Conservation (phyloP, 2,329 filamentous ascomycete genomes). For the Akanthomyces dipterigenus region DNA sequence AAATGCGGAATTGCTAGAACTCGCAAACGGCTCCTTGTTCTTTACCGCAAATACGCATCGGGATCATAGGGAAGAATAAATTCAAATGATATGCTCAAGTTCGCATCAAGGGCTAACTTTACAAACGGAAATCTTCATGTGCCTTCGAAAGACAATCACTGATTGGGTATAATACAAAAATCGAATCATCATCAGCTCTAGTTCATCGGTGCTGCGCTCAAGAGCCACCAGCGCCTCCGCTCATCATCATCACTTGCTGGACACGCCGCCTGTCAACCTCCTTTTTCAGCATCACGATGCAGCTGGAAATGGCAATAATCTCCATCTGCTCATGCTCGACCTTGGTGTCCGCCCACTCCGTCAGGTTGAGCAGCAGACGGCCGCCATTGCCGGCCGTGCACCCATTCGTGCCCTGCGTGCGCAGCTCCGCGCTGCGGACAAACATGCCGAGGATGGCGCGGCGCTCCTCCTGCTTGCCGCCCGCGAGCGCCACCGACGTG, state of each 20-base stretch:
- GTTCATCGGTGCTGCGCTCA: neutral
- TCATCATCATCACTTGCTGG: conserved; percentile 43
- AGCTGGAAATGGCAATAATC: conserved; percentile 48
- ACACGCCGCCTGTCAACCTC: conserved; percentile 53
- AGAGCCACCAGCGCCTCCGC: conserved; percentile 19
- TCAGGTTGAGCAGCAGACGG: conserved; percentile 37
- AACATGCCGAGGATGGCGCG: conserved; percentile 34
- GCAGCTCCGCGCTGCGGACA: conserved; percentile 32
- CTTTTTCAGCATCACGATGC: conserved; percentile 57
- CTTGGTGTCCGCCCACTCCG: conserved; percentile 28
- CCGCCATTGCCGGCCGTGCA: conserved; percentile 45
- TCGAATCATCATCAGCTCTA: neutral
- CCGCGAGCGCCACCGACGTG: conserved; percentile 23
- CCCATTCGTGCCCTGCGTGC: conserved; percentile 32
- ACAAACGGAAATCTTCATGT: neutral
- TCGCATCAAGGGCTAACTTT: neutral
- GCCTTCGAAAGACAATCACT: neutral
- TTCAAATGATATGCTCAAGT: neutral
- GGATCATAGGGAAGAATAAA: too few relatives aligned
- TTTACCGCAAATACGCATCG: too few relatives aligned
- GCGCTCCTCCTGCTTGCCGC: conserved; percentile 23
- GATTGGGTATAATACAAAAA: neutral
- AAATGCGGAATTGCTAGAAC: neutral
- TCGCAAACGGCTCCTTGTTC: too few relatives aligned
- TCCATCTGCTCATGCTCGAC: conserved; percentile 34